Percentiles rank a stretch among this genome's conserved stretches.
Evolutionary conservation across 768 basidiomycete genomes (phyloP).

Genomic region (Hebeloma cylindrosporum): DNA sequence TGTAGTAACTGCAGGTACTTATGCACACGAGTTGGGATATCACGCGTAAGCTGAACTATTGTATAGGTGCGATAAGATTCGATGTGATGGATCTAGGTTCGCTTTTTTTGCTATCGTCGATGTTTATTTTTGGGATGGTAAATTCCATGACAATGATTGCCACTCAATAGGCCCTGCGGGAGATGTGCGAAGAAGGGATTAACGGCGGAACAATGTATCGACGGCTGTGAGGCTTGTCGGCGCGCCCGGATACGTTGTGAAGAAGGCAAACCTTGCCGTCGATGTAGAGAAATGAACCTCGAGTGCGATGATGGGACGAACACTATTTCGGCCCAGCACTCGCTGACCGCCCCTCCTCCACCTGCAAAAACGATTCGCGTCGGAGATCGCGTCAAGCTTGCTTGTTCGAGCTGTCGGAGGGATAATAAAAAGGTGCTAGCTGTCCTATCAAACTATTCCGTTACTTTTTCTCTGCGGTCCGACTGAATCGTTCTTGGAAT

Average conservation of each 20-base stretch:
- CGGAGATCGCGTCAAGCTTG: conserved; percentile 54
- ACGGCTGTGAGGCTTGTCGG: conserved; percentile 63
- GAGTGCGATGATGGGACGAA: conserved; percentile 53
- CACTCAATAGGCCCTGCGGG: conserved; percentile 49
- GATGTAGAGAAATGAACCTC: conserved; percentile 50
- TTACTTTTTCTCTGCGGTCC: not conserved
- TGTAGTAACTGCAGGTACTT: conserved; percentile 59
- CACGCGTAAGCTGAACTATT: not conserved
- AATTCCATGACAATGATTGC: not conserved
- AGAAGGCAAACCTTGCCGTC: conserved; percentile 47
- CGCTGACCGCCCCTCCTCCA: conserved; percentile 8
- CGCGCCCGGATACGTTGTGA: conserved; percentile 57
- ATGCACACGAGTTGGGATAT: not conserved
- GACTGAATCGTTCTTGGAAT: conserved; percentile 7
- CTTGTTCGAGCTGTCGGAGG: conserved; percentile 58
- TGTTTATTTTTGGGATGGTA: conserved; percentile 1
- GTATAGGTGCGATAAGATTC: conserved; percentile 58
- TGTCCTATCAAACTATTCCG: not conserved
- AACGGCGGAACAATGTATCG: conserved; percentile 51
- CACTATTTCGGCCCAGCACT: conserved; percentile 19
- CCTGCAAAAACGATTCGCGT: conserved; percentile 28
- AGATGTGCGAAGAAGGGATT: conserved; percentile 58
- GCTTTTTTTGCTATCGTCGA: conserved; percentile 10
- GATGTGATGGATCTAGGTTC: conserved; percentile 56
- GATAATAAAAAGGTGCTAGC: conserved; percentile 62